Evolutionary conservation across 148 eudicot genomes (phyloP), one percentile per base, ranked within the genome.

Genomic region (Bassia scoparia): DNA sequence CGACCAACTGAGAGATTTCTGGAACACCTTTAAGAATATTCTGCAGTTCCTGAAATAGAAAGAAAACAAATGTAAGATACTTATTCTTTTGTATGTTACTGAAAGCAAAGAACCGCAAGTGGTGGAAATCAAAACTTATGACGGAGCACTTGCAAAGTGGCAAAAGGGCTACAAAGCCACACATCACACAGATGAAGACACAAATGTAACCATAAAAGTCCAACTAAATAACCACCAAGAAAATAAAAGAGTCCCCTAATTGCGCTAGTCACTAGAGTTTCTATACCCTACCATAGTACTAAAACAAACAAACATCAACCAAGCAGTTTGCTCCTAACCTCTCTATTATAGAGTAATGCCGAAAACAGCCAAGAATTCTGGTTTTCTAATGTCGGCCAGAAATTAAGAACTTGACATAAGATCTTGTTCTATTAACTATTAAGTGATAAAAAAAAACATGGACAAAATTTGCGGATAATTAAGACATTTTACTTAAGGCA

Each of bases 1-100:
- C 96, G 60, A 89, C 89, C 81, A 91, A 82, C 77, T 82, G 88
- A 31, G 77, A 77, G 53, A 95, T 87, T 86, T 95, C 99, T 15
- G 96, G 99, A 78, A 89, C 86, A 79, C 69, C 84, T 6, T 78
- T 74, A n/a, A 89, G 83, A 74, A 89, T 88, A 62, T n/a, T 78
- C 74, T 89, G 87, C 37, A 95, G 89, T 60, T 91, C 99, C 98
- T 91, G 67, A 18, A 60, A 18, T 20, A 56, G 55, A 59, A 65
- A 70, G 41, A 58, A 48, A 34, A 43, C 64, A 50, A 44, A 64
- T n/a, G 23, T 12, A 54, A 53, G 3, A 10, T 12, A 14, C 5
- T 7, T 31, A 30, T 13, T 7, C 3, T 52, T 13, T 61, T 14
- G 50, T 23, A 41, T n/a, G 35, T 46, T 59, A 30, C 49, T 46